These are phyloP conservation scores for Ambrosiella xylebori DNA, from an alignment of 2,329 filamentous ascomycete species.

Conservation along the genomic window DNA sequence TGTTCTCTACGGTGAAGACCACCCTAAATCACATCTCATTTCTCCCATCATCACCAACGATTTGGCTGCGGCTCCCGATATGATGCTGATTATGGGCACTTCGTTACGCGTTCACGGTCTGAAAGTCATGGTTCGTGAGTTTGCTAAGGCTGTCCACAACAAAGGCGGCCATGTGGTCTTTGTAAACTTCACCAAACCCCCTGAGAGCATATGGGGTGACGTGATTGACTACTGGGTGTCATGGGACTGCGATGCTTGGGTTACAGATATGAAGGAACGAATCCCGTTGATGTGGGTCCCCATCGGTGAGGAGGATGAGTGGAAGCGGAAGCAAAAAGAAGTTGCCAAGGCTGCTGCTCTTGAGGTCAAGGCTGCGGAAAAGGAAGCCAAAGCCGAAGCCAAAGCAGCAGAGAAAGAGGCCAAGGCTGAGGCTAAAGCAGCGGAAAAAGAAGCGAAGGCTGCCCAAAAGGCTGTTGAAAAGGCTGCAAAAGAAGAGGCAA, in stretches of 20 bases:
- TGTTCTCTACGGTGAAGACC: slow-evolving; percentile 57
- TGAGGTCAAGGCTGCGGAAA: slow-evolving; percentile 10
- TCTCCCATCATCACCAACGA: slow-evolving; percentile 53
- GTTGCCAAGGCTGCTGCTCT: slow-evolving; percentile 11
- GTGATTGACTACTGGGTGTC: slow-evolving; percentile 58
- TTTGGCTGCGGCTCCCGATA: slow-evolving; percentile 43
- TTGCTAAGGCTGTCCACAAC: slow-evolving; percentile 53
- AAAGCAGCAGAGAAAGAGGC: slow-evolving; percentile 7
- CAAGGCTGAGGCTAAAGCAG: slow-evolving; percentile 9
- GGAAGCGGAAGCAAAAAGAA: slow-evolving; percentile 25
- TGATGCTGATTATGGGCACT: slow-evolving; percentile 53
- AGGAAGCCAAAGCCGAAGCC: slow-evolving; percentile 8
- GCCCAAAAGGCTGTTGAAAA: slow-evolving; percentile 7
- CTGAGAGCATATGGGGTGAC: slow-evolving; percentile 56
- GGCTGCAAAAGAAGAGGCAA: slow-evolving; percentile 8
- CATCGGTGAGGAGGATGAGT: slow-evolving; percentile 27
- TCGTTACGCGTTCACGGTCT: slow-evolving; percentile 54
- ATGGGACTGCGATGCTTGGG: slow-evolving; percentile 62
- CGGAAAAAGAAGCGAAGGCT: slow-evolving; percentile 7
- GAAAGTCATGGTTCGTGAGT: slow-evolving; percentile 53
- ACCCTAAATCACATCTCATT: slow-evolving; percentile 50
- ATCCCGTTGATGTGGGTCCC: slow-evolving; percentile 44
- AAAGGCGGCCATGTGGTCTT: slow-evolving; percentile 53
- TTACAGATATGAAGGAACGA: slow-evolving; percentile 41
- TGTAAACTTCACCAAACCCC: slow-evolving; percentile 55